A percentile compares a stretch with the other conserved stretches of the same genome.
Evolutionary conservation across 257 asterid species (phyloP).

Genomic region (Plantago elongata): DNA sequence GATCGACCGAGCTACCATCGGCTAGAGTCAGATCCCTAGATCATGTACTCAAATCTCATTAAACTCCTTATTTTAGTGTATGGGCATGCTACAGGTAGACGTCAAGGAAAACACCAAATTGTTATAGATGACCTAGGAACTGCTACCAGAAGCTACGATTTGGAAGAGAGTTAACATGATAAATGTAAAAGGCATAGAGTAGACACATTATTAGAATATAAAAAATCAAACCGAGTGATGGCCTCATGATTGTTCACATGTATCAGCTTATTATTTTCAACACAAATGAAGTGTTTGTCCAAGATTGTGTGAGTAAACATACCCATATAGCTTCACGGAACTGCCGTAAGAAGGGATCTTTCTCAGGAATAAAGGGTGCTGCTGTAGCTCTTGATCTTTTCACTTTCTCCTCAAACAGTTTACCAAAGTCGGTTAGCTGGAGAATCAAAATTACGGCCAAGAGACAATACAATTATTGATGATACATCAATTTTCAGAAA

Average conservation of each 20-base stretch:
- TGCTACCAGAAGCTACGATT: too few relatives aligned
- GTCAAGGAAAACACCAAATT: too few relatives aligned
- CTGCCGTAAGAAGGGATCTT: conserved; percentile 53
- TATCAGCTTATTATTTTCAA: background rate
- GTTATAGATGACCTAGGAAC: too few relatives aligned
- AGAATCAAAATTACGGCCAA: conserved; percentile 19
- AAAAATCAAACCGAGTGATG: background rate
- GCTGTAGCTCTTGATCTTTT: conserved; percentile 35
- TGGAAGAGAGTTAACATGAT: background rate
- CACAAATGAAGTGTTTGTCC: conserved; percentile 11
- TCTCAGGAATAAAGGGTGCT: conserved; percentile 42
- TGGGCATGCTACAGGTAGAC: too few relatives aligned
- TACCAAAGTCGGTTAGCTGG: conserved; percentile 72
- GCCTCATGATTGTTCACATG: conserved; percentile 2
- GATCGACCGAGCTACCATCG: too few relatives aligned
- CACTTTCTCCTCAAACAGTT: conserved; percentile 62
- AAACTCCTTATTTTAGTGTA: too few relatives aligned
- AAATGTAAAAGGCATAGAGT: background rate
- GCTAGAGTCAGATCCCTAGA: too few relatives aligned
- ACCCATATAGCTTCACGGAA: conserved; percentile 95
- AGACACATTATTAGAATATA: background rate
- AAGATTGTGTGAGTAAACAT: conserved; percentile 15
- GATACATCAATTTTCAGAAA: conserved; percentile 15
- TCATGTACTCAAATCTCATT: too few relatives aligned
- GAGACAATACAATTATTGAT: conserved; percentile 9